Conservation (phyloP, 106 monocot species). For the Hemerocallis citrina region DNA sequence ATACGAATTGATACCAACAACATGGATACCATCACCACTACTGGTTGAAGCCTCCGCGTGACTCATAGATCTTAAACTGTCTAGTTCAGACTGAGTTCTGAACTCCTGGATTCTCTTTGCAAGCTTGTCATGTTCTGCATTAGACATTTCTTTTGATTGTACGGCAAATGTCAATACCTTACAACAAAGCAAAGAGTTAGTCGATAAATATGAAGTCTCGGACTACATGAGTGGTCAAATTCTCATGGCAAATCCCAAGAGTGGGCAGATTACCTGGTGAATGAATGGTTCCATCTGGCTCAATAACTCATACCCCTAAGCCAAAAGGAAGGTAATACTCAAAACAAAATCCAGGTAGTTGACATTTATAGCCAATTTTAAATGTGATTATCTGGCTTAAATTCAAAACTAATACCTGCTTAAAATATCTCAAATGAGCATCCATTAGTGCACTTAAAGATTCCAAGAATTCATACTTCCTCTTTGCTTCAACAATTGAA, state of each 20-base stretch:
- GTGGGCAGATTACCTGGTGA: constrained; percentile 3
- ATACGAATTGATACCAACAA: constrained; percentile 69
- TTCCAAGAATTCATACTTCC: constrained; percentile 94
- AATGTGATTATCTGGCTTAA: neutral
- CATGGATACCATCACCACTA: constrained; percentile 81
- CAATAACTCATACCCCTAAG: constrained; percentile 12
- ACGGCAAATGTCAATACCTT: constrained; percentile 23
- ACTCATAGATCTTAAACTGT: constrained; percentile 56
- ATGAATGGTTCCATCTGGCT: constrained; percentile 12
- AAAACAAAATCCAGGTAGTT: constrained; percentile 1
- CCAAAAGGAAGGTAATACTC: neutral
- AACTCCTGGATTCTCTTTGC: constrained; percentile 94
- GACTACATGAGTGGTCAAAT: neutral
- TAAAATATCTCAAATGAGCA: constrained; percentile 97
- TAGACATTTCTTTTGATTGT: constrained; percentile 8
- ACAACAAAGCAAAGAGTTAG: neutral
- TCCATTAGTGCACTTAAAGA: constrained; percentile 96
- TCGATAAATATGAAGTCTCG: neutral
- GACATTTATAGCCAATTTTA: constrained; percentile 1
- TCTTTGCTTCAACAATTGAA: constrained; percentile 84
- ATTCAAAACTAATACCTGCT: constrained; percentile 41
- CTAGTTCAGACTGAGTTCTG: constrained; percentile 76
- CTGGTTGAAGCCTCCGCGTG: constrained; percentile 45
- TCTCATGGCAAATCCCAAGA: neutral
- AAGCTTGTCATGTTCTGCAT: constrained; percentile 86